Percentiles rank a stretch among this genome's conserved stretches.
Evolutionary conservation across 2,329 filamentous ascomycete genomes (phyloP).

Genomic region (Neoscytalidium dimidiatum): DNA sequence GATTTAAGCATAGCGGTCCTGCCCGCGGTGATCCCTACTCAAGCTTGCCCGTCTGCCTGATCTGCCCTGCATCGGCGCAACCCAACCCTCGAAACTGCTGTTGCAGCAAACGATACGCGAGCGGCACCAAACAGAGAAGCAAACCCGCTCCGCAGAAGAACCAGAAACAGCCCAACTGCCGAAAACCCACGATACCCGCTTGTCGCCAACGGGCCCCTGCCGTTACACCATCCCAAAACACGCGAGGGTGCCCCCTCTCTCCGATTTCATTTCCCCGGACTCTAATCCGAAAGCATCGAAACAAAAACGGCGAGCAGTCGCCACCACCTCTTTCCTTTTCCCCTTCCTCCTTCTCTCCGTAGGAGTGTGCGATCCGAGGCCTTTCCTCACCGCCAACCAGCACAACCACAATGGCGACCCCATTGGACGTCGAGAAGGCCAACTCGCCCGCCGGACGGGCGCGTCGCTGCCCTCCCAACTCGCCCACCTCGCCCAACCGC

Average conservation of each 20-base stretch:
- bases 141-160: no score
- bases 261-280: background rate
- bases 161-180: background rate
- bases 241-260: background rate
- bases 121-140: no score
- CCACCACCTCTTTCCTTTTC: background rate
- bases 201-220: background rate
- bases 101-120: background rate
- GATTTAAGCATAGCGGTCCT: background rate
- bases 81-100: background rate
- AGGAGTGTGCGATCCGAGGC: no score
- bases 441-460: background rate
- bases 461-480: background rate
- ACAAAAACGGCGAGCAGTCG: background rate
- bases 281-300: background rate
- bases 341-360: background rate
- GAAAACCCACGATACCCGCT: background rate
- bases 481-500: background rate
- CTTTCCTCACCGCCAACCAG: background rate
- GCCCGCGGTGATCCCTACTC: background rate
- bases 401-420: background rate
- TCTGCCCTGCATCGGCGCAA: background rate
- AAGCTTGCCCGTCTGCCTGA: background rate
- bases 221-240: background rate
- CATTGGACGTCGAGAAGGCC: slow-evolving; percentile 5